These are phyloP conservation scores for Phalaenopsis equestris DNA, from an alignment of 106 monocot species.

Conservation along the genomic window DNA sequence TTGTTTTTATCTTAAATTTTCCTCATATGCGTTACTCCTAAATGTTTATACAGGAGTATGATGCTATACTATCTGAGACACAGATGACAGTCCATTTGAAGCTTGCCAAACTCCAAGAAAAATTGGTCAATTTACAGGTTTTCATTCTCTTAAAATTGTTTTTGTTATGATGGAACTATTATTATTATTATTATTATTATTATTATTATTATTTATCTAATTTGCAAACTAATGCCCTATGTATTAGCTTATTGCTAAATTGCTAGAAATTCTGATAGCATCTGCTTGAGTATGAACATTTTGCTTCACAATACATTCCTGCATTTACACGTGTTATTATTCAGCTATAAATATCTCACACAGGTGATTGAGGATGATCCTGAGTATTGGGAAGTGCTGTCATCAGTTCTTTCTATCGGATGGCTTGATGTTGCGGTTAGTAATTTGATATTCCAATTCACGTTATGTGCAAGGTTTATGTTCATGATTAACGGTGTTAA, in stretches of 20 bases:
- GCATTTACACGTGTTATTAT: neutral
- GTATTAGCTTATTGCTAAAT: neutral
- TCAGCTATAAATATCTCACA: neutral
- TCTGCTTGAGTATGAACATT: neutral
- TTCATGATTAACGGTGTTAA: neutral
- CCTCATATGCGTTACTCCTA: neutral
- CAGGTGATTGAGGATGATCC: constrained; percentile 88
- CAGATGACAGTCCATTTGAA: constrained; percentile 43
- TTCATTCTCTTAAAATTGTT: neutral
- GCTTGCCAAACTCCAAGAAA: constrained; percentile 60
- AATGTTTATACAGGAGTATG: constrained; percentile 58
- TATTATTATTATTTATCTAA: too few species aligned
- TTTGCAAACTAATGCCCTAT: neutral
- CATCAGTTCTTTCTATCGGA: constrained; percentile 75
- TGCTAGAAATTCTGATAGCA: neutral
- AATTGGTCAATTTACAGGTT: constrained; percentile 75
- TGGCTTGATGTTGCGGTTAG: constrained; percentile 95
- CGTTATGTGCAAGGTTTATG: neutral
- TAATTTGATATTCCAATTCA: neutral
- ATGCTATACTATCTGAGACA: constrained; percentile 48
- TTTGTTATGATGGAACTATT: neutral
- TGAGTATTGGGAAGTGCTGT: constrained; percentile 87
- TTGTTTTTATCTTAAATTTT: neutral
- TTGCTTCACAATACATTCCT: neutral
- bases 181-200: too few species aligned